A percentile compares a stretch with the other conserved stretches of the same genome.
Conservation (phyloP, 2,329 filamentous ascomycete genomes). For the Rhynchosporium agropyri region DNA sequence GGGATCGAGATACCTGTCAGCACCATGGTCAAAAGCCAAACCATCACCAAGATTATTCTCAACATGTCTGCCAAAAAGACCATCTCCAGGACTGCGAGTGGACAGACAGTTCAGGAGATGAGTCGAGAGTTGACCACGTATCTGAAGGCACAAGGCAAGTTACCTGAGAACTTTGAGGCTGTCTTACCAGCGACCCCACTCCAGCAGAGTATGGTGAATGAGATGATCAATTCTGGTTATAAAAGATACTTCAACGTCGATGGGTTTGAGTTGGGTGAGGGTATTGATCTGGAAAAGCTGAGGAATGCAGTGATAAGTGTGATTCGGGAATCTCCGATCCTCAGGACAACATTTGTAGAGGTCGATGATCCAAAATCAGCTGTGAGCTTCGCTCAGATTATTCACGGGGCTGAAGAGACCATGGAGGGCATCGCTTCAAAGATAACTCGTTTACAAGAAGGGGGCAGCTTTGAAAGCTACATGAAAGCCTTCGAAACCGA, state of each 20-base stretch:
- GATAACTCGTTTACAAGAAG: neutral
- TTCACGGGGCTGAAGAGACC: conserved; percentile 41
- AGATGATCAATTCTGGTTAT: conserved; percentile 77
- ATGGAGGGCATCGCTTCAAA: neutral
- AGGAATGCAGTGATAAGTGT: conserved; percentile 64
- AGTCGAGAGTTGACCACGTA: conserved; percentile 45
- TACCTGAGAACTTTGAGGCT: conserved; percentile 52
- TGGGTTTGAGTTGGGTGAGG: conserved; percentile 60
- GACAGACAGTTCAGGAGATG: conserved; percentile 33
- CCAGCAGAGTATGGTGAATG: conserved; percentile 83
- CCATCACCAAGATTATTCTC: conserved; percentile 61
- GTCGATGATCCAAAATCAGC: conserved; percentile 62
- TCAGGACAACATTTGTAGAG: conserved; percentile 73
- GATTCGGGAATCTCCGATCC: conserved; percentile 64
- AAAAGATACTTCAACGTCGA: conserved; percentile 85
- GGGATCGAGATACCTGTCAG: conserved; percentile 69
- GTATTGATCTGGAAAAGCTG: conserved; percentile 59
- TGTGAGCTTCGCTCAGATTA: conserved; percentile 58
- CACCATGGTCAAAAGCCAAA: conserved; percentile 73
- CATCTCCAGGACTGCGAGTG: neutral
- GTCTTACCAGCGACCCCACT: conserved; percentile 78
- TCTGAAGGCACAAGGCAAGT: conserved; percentile 43
- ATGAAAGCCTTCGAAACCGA: conserved; percentile 47
- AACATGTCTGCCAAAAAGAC: conserved; percentile 30
- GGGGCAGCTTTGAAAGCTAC: conserved; percentile 38